A percentile compares a stretch with the other conserved stretches of the same genome.
Evolutionary conservation across 148 eudicot genomes (phyloP).

Genomic region (Bassia scoparia): DNA sequence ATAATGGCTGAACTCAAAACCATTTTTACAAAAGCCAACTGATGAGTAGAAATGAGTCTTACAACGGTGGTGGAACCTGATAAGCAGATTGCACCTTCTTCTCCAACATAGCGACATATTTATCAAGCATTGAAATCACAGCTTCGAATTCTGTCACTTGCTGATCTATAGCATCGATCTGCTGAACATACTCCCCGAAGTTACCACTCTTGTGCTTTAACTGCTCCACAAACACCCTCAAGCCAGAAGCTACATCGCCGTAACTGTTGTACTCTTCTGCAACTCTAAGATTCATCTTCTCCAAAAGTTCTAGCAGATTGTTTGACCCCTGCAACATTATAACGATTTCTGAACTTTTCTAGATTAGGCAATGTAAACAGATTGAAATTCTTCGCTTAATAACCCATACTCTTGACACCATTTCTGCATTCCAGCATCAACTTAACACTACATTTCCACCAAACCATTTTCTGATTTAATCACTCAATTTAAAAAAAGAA

Average conservation of each 20-base stretch:
- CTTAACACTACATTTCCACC: not conserved
- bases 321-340: conserved; percentile 56
- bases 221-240: conserved; percentile 93
- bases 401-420: not conserved
- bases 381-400: not conserved
- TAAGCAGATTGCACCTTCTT: conserved; percentile 61
- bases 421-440: not conserved
- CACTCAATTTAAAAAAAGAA: not conserved
- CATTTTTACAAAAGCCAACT: not conserved
- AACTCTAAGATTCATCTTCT: conserved; percentile 87
- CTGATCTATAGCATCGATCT: conserved; percentile 76
- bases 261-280: conserved; percentile 83
- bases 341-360: conserved; percentile 12
- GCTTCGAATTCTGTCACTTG: conserved; percentile 94
- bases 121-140: conserved; percentile 84
- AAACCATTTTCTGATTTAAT: not conserved
- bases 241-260: conserved; percentile 83
- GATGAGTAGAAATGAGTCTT: not conserved
- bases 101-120: conserved; percentile 73
- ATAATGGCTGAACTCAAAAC: not conserved
- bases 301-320: conserved; percentile 69
- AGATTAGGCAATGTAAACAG: not conserved
- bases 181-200: conserved; percentile 78
- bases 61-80: conserved; percentile 49
- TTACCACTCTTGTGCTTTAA: conserved; percentile 63